phyloP scores from a whole-genome alignment of 352 stramenopile genomes.

The Globisporangium cylindrosporum region DNA sequence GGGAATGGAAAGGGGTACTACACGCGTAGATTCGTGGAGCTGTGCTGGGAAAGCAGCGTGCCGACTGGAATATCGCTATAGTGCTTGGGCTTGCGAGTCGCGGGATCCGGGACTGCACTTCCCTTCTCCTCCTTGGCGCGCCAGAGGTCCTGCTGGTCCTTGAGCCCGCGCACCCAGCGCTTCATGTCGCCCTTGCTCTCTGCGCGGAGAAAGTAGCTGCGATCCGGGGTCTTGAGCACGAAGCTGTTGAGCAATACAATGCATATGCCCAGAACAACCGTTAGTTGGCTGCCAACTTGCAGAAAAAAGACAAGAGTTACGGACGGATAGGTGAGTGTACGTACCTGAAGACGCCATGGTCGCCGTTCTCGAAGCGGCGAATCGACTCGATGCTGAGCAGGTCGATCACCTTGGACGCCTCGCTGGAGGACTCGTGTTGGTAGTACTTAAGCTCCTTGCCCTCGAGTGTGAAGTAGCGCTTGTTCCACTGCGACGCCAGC shows the following conservation, averaged over 20 bases:
- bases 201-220: conserved; percentile 78
- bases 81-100: conserved; percentile 59
- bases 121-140: conserved; percentile 46
- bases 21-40: conserved; percentile 34
- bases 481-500: conserved; percentile 78
- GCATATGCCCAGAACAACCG: not conserved
- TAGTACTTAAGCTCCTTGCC: conserved; percentile 82
- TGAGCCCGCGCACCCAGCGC: conserved; percentile 77
- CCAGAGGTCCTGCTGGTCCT: conserved; percentile 82
- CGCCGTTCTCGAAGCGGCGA: conserved; percentile 76
- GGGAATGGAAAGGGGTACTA: conserved; percentile 12
- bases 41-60: conserved; percentile 34
- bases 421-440: conserved; percentile 47
- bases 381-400: conserved; percentile 75
- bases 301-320: not conserved
- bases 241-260: conserved; percentile 36
- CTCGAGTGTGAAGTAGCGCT: conserved; percentile 78
- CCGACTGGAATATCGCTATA: conserved; percentile 60
- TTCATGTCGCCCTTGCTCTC: conserved; percentile 88
- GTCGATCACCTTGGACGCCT: conserved; percentile 72
- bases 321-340: not conserved
- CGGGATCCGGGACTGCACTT: conserved; percentile 25
- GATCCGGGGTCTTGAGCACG: conserved; percentile 69
- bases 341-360: conserved; percentile 68
- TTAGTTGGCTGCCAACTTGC: not conserved